phyloP scores from a whole-genome alignment of 345 rosid genomes.

The Mallotus nudiflorus region DNA sequence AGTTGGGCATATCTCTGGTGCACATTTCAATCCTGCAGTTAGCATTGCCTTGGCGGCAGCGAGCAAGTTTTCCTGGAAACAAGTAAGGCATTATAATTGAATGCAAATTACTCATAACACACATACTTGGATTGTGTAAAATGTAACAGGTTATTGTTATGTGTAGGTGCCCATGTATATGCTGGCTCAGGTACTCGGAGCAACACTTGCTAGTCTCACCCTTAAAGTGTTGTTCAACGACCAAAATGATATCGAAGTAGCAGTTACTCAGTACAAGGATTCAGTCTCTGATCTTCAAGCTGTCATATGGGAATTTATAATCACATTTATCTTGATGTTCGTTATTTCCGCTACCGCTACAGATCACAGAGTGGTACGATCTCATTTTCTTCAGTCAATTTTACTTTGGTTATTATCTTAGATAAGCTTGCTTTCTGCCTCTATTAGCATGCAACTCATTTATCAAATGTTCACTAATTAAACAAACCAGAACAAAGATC shows the following conservation, averaged over 20 bases:
- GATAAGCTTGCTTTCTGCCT: background rate
- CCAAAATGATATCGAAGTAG: constrained; percentile 20
- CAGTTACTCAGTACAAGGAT: constrained; percentile 34
- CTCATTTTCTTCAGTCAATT: background rate
- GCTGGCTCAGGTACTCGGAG: constrained; percentile 42
- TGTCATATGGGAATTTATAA: constrained; percentile 47
- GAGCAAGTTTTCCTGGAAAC: constrained; percentile 43
- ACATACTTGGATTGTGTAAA: background rate
- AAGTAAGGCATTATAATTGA: constrained; percentile 26
- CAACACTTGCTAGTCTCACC: constrained; percentile 44
- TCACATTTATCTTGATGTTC: constrained; percentile 44
- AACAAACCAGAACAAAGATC: constrained; percentile 32
- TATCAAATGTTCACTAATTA: background rate
- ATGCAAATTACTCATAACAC: background rate
- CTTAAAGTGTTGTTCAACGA: constrained; percentile 35
- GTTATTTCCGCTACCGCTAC: constrained; percentile 40
- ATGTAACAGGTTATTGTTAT: background rate
- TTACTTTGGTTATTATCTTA: no score
- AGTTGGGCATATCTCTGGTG: constrained; percentile 50
- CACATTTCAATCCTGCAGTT: constrained; percentile 59
- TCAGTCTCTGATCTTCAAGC: constrained; percentile 51
- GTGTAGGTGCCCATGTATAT: constrained; percentile 42
- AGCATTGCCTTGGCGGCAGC: constrained; percentile 42
- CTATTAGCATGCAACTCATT: no score
- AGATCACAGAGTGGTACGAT: constrained; percentile 47